phyloP scores from a whole-genome alignment of 2,329 filamentous ascomycete species.

The Daldinia sp. region DNA sequence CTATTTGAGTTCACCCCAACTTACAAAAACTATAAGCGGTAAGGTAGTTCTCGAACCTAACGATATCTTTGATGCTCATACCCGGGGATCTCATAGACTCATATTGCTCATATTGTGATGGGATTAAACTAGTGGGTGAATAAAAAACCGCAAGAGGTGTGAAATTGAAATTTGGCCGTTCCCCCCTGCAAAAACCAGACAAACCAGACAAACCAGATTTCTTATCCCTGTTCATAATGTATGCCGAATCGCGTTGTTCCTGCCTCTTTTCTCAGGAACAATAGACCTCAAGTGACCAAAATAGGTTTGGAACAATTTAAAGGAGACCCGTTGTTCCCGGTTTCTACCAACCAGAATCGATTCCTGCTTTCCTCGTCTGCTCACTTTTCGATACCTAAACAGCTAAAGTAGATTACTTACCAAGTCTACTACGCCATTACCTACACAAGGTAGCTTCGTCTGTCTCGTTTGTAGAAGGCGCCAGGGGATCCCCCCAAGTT shows the following conservation, averaged over 20 bases:
- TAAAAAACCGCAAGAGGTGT: slow-evolving; percentile 10
- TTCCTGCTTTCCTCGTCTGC: slow-evolving; percentile 26
- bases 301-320: slow-evolving; percentile 42
- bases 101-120: not conserved
- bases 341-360: slow-evolving; percentile 33
- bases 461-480: slow-evolving; percentile 34
- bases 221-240: slow-evolving; percentile 33
- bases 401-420: slow-evolving; percentile 20
- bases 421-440: slow-evolving; percentile 12
- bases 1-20: slow-evolving; percentile 11
- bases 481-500: slow-evolving; percentile 37
- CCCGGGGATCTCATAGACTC: not conserved
- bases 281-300: slow-evolving; percentile 35
- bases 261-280: slow-evolving; percentile 41
- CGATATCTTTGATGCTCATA: not conserved
- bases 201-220: slow-evolving; percentile 38
- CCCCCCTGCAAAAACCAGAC: slow-evolving; percentile 40
- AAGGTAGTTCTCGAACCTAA: not conserved
- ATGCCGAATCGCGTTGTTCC: slow-evolving; percentile 40
- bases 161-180: slow-evolving; percentile 27
- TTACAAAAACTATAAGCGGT: slow-evolving; percentile 13
- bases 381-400: slow-evolving; percentile 25
- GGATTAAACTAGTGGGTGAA: slow-evolving; percentile 5
- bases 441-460: slow-evolving; percentile 31
- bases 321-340: slow-evolving; percentile 35